A percentile compares a stretch with the other conserved stretches of the same genome.
These are phyloP conservation scores for Chrysanthemum seticuspe DNA, from an alignment of 129 eudicot species.

Conservation along the genomic window DNA sequence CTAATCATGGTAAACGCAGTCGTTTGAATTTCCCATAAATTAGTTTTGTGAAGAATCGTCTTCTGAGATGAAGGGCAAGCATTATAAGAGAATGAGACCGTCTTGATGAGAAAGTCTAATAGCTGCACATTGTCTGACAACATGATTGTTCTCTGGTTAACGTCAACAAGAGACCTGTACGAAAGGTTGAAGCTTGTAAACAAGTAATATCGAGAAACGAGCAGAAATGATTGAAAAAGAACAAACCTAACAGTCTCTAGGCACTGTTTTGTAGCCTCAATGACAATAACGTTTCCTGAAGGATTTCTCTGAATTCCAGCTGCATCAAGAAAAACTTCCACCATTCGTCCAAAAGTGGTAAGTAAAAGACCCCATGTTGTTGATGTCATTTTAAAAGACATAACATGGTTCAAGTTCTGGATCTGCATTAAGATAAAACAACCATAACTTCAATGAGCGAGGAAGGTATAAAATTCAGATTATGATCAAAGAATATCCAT, in stretches of 20 bases:
- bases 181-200: neutral
- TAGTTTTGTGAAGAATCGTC: constrained; percentile 29
- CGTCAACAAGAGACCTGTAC: constrained; percentile 59
- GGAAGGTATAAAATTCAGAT: neutral
- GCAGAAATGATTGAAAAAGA: neutral
- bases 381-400: constrained; percentile 52
- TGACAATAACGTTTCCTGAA: constrained; percentile 32
- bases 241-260: constrained; percentile 69
- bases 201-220: neutral
- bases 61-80: constrained; percentile 32
- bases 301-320: constrained; percentile 30
- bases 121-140: constrained; percentile 53
- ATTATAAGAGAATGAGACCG: constrained; percentile 45
- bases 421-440: constrained; percentile 46
- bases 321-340: constrained; percentile 42
- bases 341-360: constrained; percentile 50
- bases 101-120: constrained; percentile 59
- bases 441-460: constrained; percentile 11
- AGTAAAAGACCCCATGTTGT: constrained; percentile 64
- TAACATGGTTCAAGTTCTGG: constrained; percentile 38
- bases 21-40: constrained; percentile 64
- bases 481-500: neutral
- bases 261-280: constrained; percentile 57
- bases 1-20: constrained; percentile 68
- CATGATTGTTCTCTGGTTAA: constrained; percentile 46